phyloP scores from a whole-genome alignment of 352 stramenopile genomes.

The Globisporangium orthogonon region DNA sequence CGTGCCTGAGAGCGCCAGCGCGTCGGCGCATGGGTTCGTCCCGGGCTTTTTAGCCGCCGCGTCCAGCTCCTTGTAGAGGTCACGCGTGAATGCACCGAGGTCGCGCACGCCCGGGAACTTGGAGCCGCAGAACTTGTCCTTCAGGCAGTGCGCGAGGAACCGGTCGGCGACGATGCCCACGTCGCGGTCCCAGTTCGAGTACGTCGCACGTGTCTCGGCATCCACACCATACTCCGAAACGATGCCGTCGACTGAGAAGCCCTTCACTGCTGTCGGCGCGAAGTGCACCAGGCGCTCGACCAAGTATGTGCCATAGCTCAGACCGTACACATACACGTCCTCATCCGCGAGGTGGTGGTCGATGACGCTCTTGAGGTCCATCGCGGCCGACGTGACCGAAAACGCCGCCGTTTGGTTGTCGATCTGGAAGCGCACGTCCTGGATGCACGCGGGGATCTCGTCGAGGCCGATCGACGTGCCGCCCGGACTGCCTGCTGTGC shows the following conservation, averaged over 20 bases:
- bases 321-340: constrained; percentile 64
- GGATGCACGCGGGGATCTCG: constrained; percentile 60
- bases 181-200: constrained; percentile 79
- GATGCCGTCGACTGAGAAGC: constrained; percentile 59
- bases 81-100: constrained; percentile 35
- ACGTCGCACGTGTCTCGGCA: constrained; percentile 52
- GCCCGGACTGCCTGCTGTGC: constrained; percentile 40
- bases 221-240: constrained; percentile 49
- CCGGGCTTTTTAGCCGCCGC: constrained; percentile 28
- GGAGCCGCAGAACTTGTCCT: constrained; percentile 49
- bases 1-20: constrained; percentile 25
- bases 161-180: constrained; percentile 50
- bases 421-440: constrained; percentile 66
- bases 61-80: constrained; percentile 53
- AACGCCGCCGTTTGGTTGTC: constrained; percentile 65
- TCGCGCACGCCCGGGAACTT: constrained; percentile 54
- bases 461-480: constrained; percentile 41
- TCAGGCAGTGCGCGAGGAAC: constrained; percentile 49
- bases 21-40: constrained; percentile 42
- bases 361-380: constrained; percentile 54
- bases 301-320: constrained; percentile 75
- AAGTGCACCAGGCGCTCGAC: constrained; percentile 60
- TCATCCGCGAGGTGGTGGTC: constrained; percentile 34
- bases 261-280: constrained; percentile 30
- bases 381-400: constrained; percentile 65